Evolutionary conservation across 148 eudicot species (phyloP).

Genomic region (Diospyros lotus): DNA sequence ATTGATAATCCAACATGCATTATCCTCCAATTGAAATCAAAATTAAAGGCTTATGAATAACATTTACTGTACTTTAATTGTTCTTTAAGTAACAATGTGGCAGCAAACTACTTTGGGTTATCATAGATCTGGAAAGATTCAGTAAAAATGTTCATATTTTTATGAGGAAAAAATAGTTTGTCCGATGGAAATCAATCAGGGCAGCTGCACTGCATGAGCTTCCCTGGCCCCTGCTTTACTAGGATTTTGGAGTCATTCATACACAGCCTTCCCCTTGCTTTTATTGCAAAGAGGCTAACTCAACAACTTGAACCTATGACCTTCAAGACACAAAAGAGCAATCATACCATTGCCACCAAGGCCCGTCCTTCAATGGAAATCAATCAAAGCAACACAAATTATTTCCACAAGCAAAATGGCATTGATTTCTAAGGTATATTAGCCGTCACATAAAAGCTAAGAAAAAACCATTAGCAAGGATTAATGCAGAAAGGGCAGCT

Average conservation of each 20-base stretch:
- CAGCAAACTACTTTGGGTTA: neutral
- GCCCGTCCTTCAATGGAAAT: neutral
- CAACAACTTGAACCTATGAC: too few species aligned
- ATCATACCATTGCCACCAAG: too few species aligned
- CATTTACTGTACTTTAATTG: neutral
- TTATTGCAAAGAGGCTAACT: too few species aligned
- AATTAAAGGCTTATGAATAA: neutral
- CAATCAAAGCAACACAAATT: neutral
- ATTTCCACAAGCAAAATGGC: neutral
- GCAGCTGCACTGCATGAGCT: too few species aligned
- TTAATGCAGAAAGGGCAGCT: neutral
- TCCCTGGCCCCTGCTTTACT: too few species aligned
- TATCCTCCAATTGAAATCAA: neutral
- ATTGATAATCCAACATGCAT: neutral
- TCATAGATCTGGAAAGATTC: neutral
- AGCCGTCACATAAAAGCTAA: neutral
- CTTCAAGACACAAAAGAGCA: too few species aligned
- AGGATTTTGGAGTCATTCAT: too few species aligned
- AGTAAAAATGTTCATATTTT: neutral
- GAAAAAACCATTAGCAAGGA: too few species aligned
- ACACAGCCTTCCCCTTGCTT: too few species aligned
- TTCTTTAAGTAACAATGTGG: too few species aligned
- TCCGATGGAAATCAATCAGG: too few species aligned
- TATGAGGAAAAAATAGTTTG: too few species aligned
- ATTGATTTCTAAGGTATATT: neutral